Base-by-base conservation (phyloP, 352 stramenopile species). In the Pythium pyrilobum region DNA sequence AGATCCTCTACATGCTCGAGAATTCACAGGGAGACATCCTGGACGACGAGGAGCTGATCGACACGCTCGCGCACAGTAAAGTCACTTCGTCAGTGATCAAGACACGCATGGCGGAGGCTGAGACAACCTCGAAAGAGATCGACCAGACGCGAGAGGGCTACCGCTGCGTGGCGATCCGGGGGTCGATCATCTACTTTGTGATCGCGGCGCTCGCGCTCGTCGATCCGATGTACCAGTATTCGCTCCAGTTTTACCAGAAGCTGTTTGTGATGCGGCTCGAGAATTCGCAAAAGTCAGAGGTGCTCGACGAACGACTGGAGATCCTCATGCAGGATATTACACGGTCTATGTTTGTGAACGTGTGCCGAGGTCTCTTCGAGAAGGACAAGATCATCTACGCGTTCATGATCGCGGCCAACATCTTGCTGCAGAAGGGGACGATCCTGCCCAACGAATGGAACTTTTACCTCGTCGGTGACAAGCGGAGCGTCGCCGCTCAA, bases 141-240 rank as follows among this genome's bases (percentile, higher is more conserved):
- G 91, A 96, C 43, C 68, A 78, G 16, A 96, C 89, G 5, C 87
- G 89, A 7, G 92, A 98, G 63, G 77, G 76, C 2, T 98, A 98
- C 50, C 85, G 92, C 2, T 84, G 84, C 40, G 88, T 97, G 8
- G 92, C 92, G 9, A 74, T 92, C 11, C 79, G 92, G 13, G 92
- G 90, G 8, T 96, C 83, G 2, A 87, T 97, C 47, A 89, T 98
- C 43, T 98, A 97, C 71, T 98, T 98, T 64, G 90, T 95, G 12
- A 96, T 97, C 33, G 90, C 92, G 1, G 87, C 85, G 20, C 66
- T 98, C 3, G 88, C 89, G 37, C 71, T 92, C n/a, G 85, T 98
- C 10, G 90, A 98, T 33, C 84, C 88, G 4, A 98, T 97, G 91
- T 98, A 97, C 60, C 89, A 97, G 60, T 97, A 96, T 60, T 97